Base-by-base conservation (phyloP, 148 eudicot species). In the Vaccinium darrowii region DNA sequence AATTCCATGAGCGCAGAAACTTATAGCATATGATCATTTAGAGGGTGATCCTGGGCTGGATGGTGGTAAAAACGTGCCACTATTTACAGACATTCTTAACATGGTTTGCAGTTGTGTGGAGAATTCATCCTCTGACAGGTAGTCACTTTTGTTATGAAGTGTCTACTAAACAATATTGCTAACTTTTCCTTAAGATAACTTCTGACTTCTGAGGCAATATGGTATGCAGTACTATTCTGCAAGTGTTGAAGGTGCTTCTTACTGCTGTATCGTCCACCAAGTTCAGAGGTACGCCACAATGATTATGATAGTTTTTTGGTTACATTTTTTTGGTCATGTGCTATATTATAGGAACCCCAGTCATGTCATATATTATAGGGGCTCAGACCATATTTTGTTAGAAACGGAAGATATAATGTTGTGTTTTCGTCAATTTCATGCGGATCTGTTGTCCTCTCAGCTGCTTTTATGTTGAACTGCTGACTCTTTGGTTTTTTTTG, bases 21-120 rank as follows among this genome's bases (percentile, higher is more conserved):
- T 97, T 85, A 95, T 97, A 88, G 95, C 97, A 7, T 97, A 97
- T 76, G 98, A 95, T 78, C 99, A 97, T 90, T 90, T 97, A 85
- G 99, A 97, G 90, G 98, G 99, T 76, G 99, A 97, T 94, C 98
- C 99, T 89, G 99, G 99, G 84, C 87, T 97, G 73, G 99, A 97
- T 79, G 95, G 93, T 82, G 99, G 95, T 82, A 92, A 87, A 91
- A 93, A 95, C 89, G 93, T 82, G 19, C 90, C 88, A 78, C 82
- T 95, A 49, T 92, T 97, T 84, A 91, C 95, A 10, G 96, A 94
- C 83, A 89, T 95, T 85, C 91, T 97, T 79, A 95, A 87, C 91
- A 97, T 95, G 91, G 93, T 93, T 80, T 97, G 99, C 91, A 86
- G 88, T 82, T 94, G 93, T 88, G 95, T 93, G 84, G 99, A 97